Conservation (phyloP, 2,329 filamentous ascomycete species). For the Leptosphaerulina australis region DNA sequence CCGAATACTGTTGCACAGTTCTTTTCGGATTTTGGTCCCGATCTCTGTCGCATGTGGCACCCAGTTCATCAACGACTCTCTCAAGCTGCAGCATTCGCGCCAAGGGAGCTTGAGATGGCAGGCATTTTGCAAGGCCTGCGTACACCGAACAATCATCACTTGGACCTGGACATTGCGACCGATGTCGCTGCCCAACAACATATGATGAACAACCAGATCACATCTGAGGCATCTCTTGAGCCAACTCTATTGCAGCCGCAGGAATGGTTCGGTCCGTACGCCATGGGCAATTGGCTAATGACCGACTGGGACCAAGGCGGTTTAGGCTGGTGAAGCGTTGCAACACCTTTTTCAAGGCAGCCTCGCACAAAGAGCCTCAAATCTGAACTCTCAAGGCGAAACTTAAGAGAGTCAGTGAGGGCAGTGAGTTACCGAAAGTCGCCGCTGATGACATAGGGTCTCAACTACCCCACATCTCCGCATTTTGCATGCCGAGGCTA, state of each 20-base stretch:
- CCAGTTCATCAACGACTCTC: constrained; percentile 30
- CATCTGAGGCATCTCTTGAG: constrained; percentile 25
- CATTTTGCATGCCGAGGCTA: constrained; percentile 29
- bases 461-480: constrained; percentile 31
- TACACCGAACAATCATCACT: constrained; percentile 29
- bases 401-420: constrained; percentile 1
- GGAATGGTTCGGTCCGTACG: constrained; percentile 38
- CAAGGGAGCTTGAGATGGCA: constrained; percentile 41
- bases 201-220: constrained; percentile 24
- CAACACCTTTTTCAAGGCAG: not conserved
- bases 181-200: constrained; percentile 23
- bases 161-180: constrained; percentile 28
- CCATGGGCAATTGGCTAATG: constrained; percentile 43
- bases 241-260: constrained; percentile 41
- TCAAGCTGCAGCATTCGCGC: constrained; percentile 25
- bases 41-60: constrained; percentile 43
- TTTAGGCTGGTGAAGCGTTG: constrained; percentile 28
- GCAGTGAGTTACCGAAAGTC: constrained; percentile 18
- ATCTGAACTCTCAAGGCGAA: not conserved
- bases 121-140: constrained; percentile 40
- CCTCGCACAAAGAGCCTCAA: not conserved
- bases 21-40: constrained; percentile 41
- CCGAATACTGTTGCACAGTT: constrained; percentile 35
- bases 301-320: constrained; percentile 42
- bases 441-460: constrained; percentile 7